These are phyloP conservation scores for Novakomyces olei DNA, from an alignment of 805 yeast species.

Conservation along the genomic window DNA sequence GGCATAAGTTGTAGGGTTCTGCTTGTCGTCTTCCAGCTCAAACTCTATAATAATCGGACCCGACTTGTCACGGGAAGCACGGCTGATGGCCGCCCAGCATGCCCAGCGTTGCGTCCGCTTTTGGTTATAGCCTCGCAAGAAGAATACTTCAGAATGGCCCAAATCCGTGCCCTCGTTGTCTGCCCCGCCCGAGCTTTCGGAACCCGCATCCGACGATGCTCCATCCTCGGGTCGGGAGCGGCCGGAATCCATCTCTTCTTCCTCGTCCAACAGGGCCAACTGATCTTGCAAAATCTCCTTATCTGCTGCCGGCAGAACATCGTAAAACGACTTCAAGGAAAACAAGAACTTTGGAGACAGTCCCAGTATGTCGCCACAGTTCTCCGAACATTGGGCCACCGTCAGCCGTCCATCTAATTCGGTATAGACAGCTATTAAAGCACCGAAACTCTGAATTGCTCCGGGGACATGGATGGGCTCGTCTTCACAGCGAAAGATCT, in stretches of 20 bases:
- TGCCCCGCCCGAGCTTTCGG: background rate
- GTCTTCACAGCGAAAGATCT: background rate
- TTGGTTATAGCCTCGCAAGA: no score
- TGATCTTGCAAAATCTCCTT: background rate
- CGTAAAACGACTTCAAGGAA: background rate
- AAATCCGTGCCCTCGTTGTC: background rate
- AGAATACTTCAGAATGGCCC: no score
- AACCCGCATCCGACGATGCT: background rate
- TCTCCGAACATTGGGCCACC: background rate
- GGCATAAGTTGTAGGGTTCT: no score
- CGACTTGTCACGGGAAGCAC: background rate
- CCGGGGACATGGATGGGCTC: background rate
- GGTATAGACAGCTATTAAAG: background rate
- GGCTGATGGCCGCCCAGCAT: background rate
- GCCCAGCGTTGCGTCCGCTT: no score
- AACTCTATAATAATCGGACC: background rate
- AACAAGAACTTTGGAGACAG: background rate
- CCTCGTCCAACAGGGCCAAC: background rate
- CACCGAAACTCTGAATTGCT: background rate
- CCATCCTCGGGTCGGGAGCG: no score
- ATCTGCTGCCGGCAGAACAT: background rate
- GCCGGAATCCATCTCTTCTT: no score
- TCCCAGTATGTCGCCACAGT: background rate
- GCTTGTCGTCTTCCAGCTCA: background rate
- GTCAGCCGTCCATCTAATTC: background rate